phyloP scores from a whole-genome alignment of 768 basidiomycete genomes.

The Daedalea quercina region DNA sequence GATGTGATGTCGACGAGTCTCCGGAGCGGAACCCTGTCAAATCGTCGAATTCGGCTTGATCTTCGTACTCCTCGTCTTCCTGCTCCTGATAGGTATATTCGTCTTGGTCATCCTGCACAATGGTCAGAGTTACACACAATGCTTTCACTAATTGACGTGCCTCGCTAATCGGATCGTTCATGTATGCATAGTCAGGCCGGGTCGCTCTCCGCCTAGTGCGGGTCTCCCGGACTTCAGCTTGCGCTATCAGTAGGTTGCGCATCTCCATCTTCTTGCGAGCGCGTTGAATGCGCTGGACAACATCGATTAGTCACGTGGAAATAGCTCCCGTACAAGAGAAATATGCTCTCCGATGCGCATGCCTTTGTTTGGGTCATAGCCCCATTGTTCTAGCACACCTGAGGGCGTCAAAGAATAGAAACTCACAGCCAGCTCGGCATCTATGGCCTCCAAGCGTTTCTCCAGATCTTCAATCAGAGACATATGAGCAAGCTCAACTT shows the following conservation, averaged over 20 bases:
- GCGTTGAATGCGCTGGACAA: conserved; percentile 58
- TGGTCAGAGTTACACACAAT: not conserved
- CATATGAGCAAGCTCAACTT: conserved; percentile 55
- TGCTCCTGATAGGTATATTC: conserved; percentile 64
- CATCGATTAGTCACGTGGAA: conserved; percentile 17
- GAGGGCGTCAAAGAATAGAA: not conserved
- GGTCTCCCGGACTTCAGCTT: conserved; percentile 74
- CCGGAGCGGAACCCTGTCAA: conserved; percentile 25
- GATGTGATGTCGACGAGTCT: conserved; percentile 10
- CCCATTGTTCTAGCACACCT: not conserved
- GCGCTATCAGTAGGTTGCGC: conserved; percentile 54
- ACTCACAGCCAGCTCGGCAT: conserved; percentile 68
- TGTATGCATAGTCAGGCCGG: conserved; percentile 78
- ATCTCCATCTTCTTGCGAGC: conserved; percentile 67
- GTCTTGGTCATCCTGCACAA: conserved; percentile 49
- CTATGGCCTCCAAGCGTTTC: conserved; percentile 56
- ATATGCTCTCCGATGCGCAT: not conserved
- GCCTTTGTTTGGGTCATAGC: not conserved
- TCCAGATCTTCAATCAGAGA: conserved; percentile 58
- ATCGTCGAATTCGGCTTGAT: conserved; percentile 39
- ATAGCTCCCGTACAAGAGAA: conserved; percentile 3
- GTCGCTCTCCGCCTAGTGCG: conserved; percentile 68
- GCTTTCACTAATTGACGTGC: conserved; percentile 25
- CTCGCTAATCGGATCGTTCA: conserved; percentile 58
- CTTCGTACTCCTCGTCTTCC: conserved; percentile 58